These are phyloP conservation scores for Xylaria sp. DNA, from an alignment of 2,329 filamentous ascomycete genomes.

Conservation along the genomic window DNA sequence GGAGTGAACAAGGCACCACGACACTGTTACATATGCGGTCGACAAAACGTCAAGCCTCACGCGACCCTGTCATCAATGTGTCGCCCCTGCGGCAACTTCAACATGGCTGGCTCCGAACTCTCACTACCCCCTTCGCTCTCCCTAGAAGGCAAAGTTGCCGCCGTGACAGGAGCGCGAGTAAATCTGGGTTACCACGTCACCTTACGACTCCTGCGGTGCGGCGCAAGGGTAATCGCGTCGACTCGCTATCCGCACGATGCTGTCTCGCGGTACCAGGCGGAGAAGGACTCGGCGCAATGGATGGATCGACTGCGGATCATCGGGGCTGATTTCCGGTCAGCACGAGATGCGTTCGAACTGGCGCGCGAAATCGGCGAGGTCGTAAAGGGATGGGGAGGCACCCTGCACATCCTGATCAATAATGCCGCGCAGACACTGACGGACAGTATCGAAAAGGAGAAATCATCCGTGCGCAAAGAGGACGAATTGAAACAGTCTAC, in stretches of 20 bases:
- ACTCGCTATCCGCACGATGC: slow-evolving; percentile 14
- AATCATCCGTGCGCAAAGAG: slow-evolving; percentile 1
- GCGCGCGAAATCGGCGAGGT: slow-evolving; percentile 2
- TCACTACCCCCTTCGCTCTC: neutral
- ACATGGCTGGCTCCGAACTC: slow-evolving; percentile 2
- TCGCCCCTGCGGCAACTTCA: slow-evolving; percentile 10
- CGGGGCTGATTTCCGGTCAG: slow-evolving; percentile 9
- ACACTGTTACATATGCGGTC: slow-evolving; percentile 13
- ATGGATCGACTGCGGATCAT: slow-evolving; percentile 5
- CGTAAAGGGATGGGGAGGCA: slow-evolving; percentile 8
- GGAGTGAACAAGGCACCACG: neutral
- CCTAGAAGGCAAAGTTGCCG: slow-evolving; percentile 1
- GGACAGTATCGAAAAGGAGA: slow-evolving; percentile 11
- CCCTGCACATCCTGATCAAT: slow-evolving; percentile 12
- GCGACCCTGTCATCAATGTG: slow-evolving; percentile 8
- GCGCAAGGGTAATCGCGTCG: slow-evolving; percentile 10
- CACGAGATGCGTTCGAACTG: slow-evolving; percentile 11
- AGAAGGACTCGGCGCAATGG: slow-evolving; percentile 7
- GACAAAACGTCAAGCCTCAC: neutral
- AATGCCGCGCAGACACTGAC: slow-evolving; percentile 13
- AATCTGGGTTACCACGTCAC: slow-evolving; percentile 10
- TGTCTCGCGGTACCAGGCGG: slow-evolving; percentile 4
- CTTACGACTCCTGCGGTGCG: slow-evolving; percentile 9
- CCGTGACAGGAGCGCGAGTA: slow-evolving; percentile 6
- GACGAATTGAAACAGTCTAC: neutral